phyloP scores from a whole-genome alignment of 2,329 filamentous ascomycete genomes.

The Trichoderma breve region DNA sequence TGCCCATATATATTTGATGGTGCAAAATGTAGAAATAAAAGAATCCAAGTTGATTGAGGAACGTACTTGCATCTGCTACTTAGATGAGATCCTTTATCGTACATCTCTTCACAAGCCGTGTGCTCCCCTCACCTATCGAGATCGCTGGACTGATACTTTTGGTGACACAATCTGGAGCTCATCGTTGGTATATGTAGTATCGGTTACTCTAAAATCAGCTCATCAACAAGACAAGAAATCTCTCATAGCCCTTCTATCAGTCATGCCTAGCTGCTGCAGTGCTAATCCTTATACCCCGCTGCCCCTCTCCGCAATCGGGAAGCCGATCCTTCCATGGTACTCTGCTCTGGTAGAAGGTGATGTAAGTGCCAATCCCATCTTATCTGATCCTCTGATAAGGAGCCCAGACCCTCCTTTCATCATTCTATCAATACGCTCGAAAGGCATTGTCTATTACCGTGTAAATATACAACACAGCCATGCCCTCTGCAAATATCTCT shows the following conservation, averaged over 20 bases:
- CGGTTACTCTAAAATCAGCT: neutral
- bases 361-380: neutral
- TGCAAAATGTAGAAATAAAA: neutral
- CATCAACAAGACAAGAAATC: neutral
- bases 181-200: neutral
- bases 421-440: neutral
- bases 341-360: neutral
- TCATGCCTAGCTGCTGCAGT: neutral
- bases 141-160: neutral
- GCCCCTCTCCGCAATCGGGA: conserved; percentile 1
- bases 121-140: neutral
- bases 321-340: neutral
- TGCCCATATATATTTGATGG: neutral
- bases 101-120: neutral
- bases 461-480: conserved; percentile 14
- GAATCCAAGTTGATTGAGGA: neutral
- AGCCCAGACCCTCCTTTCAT: neutral
- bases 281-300: neutral
- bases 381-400: conserved; percentile 15
- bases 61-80: neutral
- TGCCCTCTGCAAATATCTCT: neutral
- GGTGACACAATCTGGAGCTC: neutral
- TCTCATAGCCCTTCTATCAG: neutral
- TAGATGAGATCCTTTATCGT: neutral
- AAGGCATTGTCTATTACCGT: neutral